These are phyloP conservation scores for Curvularia sp. DNA, from an alignment of 2,329 filamentous ascomycete genomes.

Conservation along the genomic window DNA sequence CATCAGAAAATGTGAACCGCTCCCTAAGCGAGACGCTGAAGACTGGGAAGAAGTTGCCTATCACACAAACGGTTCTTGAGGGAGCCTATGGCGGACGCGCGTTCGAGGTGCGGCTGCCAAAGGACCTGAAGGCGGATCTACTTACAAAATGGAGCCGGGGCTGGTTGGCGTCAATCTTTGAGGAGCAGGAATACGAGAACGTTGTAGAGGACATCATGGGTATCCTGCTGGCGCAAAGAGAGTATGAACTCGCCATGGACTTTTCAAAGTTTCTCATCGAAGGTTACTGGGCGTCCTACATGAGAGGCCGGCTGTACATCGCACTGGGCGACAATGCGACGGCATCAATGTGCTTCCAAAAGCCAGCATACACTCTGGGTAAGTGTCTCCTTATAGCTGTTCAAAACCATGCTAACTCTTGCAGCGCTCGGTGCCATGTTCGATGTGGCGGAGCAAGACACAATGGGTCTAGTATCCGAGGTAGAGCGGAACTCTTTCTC, in stretches of 20 bases:
- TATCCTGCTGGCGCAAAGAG: conserved; percentile 53
- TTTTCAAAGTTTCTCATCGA: conserved; percentile 71
- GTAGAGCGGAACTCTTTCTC: conserved; percentile 73
- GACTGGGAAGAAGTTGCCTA: conserved; percentile 37
- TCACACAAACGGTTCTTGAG: conserved; percentile 49
- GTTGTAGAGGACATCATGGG: conserved; percentile 54
- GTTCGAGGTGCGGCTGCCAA: conserved; percentile 44
- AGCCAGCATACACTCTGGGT: conserved; percentile 83
- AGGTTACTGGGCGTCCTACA: conserved; percentile 71
- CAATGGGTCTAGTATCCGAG: conserved; percentile 70
- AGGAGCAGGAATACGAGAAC: conserved; percentile 46
- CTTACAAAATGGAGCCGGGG: conserved; percentile 57
- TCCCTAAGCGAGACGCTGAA: conserved; percentile 36
- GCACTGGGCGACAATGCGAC: conserved; percentile 74
- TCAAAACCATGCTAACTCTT: conserved; percentile 24
- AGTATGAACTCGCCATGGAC: conserved; percentile 62
- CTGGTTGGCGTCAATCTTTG: conserved; percentile 54
- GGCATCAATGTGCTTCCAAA: conserved; percentile 79
- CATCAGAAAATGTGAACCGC: conserved; percentile 37
- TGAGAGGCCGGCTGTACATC: conserved; percentile 81
- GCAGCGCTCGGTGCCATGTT: conserved; percentile 45
- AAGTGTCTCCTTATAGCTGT: conserved; percentile 47
- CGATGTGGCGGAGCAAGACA: conserved; percentile 51
- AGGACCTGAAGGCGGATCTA: conserved; percentile 34
- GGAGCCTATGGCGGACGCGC: conserved; percentile 41